phyloP scores from a whole-genome alignment of 1,284 basidiomycete species.

The Takashimella tepidaria region DNA sequence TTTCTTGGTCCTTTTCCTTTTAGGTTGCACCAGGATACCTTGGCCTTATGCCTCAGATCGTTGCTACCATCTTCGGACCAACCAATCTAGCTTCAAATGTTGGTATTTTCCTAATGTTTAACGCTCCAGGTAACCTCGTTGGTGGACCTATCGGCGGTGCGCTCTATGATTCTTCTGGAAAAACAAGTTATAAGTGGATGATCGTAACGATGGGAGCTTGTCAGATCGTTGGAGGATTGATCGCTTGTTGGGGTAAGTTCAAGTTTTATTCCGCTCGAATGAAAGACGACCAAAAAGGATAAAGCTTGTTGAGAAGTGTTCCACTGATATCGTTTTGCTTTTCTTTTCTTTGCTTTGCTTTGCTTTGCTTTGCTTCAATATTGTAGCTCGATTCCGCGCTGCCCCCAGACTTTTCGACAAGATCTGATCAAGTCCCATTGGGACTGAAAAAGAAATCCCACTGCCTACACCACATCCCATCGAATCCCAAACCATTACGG shows the following conservation, averaged over 20 bases:
- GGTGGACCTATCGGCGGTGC: constrained; percentile 11
- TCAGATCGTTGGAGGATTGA: constrained; percentile 8
- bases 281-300: too few relatives aligned
- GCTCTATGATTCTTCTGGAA: constrained; percentile 6
- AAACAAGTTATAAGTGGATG: constrained; percentile 5
- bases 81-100: constrained; percentile 33
- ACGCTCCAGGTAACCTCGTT: constrained; percentile 10
- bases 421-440: too few relatives aligned
- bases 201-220: constrained; percentile 8
- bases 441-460: too few relatives aligned
- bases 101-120: constrained; percentile 14
- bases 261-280: too few relatives aligned
- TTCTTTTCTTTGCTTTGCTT: too few relatives aligned
- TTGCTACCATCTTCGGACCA: constrained; percentile 32
- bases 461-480: too few relatives aligned
- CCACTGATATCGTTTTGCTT: too few relatives aligned
- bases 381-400: constrained; percentile 7
- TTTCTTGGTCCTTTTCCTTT: background rate
- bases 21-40: constrained; percentile 29
- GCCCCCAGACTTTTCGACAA: constrained; percentile 3
- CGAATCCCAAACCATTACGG: background rate
- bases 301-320: too few relatives aligned
- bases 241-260: constrained; percentile 13
- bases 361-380: too few relatives aligned
- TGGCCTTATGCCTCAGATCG: constrained; percentile 32